Percentiles rank a stretch among this genome's conserved stretches.
Conservation (phyloP, 2,329 filamentous ascomycete species). For the Gyromitra esculenta region DNA sequence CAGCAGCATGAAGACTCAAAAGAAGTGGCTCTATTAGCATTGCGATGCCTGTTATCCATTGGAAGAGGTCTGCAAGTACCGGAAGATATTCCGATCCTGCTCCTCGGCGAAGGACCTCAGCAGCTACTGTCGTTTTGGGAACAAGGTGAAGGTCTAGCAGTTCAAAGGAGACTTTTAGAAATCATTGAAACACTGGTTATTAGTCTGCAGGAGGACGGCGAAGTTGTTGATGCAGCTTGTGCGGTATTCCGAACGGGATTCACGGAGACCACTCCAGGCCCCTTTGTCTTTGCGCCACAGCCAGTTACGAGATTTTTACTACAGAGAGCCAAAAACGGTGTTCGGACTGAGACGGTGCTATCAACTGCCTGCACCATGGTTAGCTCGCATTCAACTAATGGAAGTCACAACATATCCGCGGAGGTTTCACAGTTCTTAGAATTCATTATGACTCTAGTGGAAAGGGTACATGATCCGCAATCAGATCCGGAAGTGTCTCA, state of each 20-base stretch:
- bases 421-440: constrained; percentile 68
- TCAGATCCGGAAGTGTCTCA: constrained; percentile 77
- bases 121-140: constrained; percentile 64
- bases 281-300: constrained; percentile 77
- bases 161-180: constrained; percentile 66
- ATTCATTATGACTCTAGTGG: constrained; percentile 72
- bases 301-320: constrained; percentile 74
- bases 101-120: constrained; percentile 66
- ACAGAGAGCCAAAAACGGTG: constrained; percentile 69
- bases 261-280: constrained; percentile 76
- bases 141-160: constrained; percentile 63
- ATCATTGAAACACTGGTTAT: constrained; percentile 65
- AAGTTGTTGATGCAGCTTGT: constrained; percentile 77
- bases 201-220: constrained; percentile 70
- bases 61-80: constrained; percentile 77
- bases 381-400: constrained; percentile 67
- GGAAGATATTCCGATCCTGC: constrained; percentile 73
- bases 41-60: constrained; percentile 75
- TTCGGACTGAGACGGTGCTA: constrained; percentile 74
- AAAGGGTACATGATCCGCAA: constrained; percentile 71
- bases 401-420: constrained; percentile 62
- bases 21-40: constrained; percentile 64
- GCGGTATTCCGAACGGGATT: constrained; percentile 77
- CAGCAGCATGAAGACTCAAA: constrained; percentile 59
- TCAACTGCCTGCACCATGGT: constrained; percentile 77